Percentiles rank a stretch among this genome's conserved stretches.
Conservation (phyloP, 1,139 yeast genomes). For the Taphrina pruni region DNA sequence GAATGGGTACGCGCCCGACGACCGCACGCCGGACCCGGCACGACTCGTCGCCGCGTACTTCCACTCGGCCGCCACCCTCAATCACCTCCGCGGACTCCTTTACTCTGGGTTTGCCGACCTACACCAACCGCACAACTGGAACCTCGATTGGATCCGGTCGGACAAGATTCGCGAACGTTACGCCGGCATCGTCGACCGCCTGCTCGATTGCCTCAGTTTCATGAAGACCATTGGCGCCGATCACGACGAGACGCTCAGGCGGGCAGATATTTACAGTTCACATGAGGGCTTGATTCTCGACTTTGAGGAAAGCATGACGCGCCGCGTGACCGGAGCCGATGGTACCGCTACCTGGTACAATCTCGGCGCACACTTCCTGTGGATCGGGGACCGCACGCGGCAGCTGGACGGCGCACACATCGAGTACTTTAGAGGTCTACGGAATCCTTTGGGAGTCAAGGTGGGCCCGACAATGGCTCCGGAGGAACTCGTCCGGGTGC, state of each 20-base stretch:
- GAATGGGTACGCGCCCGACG: slow-evolving; percentile 54
- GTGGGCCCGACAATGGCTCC: slow-evolving; percentile 56
- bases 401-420: slow-evolving; percentile 58
- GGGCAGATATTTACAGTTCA: slow-evolving; percentile 55
- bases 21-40: slow-evolving; percentile 55
- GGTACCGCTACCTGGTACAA: slow-evolving; percentile 52
- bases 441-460: slow-evolving; percentile 57
- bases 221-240: slow-evolving; percentile 56
- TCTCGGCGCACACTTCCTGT: slow-evolving; percentile 56
- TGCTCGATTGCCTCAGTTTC: slow-evolving; percentile 54
- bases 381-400: slow-evolving; percentile 58
- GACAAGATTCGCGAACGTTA: slow-evolving; percentile 53
- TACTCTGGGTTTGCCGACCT: slow-evolving; percentile 56
- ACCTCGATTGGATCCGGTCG: slow-evolving; percentile 55
- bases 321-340: slow-evolving; percentile 49
- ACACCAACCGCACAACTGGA: slow-evolving; percentile 56
- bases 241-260: slow-evolving; percentile 49
- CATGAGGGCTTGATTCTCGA: slow-evolving; percentile 57
- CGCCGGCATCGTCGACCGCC: slow-evolving; percentile 52
- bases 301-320: slow-evolving; percentile 56
- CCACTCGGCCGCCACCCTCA: slow-evolving; percentile 57
- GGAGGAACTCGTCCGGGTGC: slow-evolving; percentile 52
- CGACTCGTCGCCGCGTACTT: slow-evolving; percentile 56
- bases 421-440: slow-evolving; percentile 57
- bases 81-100: slow-evolving; percentile 53